Evolutionary conservation across 2,329 filamentous ascomycete species (phyloP).

Genomic region (Cytospora piceicola): DNA sequence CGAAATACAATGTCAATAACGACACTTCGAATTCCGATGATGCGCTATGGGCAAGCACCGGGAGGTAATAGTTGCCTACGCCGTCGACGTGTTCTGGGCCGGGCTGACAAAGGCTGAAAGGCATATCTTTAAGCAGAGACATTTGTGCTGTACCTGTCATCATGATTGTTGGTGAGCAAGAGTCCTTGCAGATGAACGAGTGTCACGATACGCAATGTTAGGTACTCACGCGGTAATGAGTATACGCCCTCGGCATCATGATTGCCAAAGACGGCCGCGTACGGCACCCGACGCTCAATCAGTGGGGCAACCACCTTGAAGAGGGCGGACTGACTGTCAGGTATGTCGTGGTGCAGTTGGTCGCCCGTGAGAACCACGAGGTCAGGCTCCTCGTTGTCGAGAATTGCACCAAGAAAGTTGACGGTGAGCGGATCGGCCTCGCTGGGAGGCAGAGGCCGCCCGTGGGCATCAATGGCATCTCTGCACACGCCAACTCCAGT

Average conservation of each 20-base stretch:
- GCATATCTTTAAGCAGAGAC: constrained; percentile 37
- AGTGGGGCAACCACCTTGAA: constrained; percentile 70
- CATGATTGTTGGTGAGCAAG: background rate
- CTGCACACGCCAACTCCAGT: constrained; percentile 38
- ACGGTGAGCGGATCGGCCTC: constrained; percentile 71
- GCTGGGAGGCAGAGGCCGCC: constrained; percentile 46
- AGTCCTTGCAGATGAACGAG: too few species aligned
- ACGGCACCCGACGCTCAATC: constrained; percentile 68
- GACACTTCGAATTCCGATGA: constrained; percentile 20
- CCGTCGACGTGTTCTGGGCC: constrained; percentile 38
- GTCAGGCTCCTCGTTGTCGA: constrained; percentile 72
- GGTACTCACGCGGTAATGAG: constrained; percentile 44
- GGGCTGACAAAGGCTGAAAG: constrained; percentile 36
- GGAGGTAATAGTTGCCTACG: constrained; percentile 38
- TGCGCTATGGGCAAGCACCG: constrained; percentile 31
- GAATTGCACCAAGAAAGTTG: constrained; percentile 66
- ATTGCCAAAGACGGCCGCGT: constrained; percentile 73
- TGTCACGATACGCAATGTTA: too few species aligned
- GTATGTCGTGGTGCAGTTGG: constrained; percentile 53
- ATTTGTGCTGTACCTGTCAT: constrained; percentile 33
- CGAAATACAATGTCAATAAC: constrained; percentile 38
- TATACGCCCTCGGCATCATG: constrained; percentile 68
- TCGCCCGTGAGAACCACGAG: constrained; percentile 72
- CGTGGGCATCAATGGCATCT: constrained; percentile 42
- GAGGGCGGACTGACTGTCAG: constrained; percentile 40